phyloP scores from a whole-genome alignment of 108 stramenopile genomes.

The Cafeteria roenbergensis region DNA sequence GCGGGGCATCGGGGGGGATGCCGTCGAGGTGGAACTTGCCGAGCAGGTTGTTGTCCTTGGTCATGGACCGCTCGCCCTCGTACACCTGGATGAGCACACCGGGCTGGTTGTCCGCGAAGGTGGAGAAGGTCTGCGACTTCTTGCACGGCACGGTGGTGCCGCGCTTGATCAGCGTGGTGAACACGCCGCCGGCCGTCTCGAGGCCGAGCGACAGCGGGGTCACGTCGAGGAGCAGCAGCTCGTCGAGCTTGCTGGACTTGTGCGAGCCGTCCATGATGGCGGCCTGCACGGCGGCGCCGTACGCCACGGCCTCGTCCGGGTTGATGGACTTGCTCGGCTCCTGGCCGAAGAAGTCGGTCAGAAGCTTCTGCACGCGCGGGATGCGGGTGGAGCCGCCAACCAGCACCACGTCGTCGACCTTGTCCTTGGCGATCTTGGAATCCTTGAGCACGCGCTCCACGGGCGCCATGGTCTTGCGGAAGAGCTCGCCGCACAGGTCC shows the following conservation, averaged over 20 bases:
- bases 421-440: slow-evolving; percentile 41
- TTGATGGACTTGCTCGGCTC: slow-evolving; percentile 84
- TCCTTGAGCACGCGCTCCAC: slow-evolving; percentile 58
- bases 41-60: slow-evolving; percentile 71
- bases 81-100: slow-evolving; percentile 66
- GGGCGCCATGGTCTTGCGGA: slow-evolving; percentile 56
- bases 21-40: slow-evolving; percentile 73
- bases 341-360: slow-evolving; percentile 72
- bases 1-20: slow-evolving; percentile 6
- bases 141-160: slow-evolving; percentile 77
- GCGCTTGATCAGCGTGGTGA: slow-evolving; percentile 83
- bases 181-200: slow-evolving; percentile 86
- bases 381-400: slow-evolving; percentile 90
- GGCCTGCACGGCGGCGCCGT: slow-evolving; percentile 60
- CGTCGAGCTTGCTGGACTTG: slow-evolving; percentile 47
- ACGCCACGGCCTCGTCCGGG: slow-evolving; percentile 63
- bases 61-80: slow-evolving; percentile 63
- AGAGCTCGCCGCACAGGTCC: slow-evolving; percentile 54
- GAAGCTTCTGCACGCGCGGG: slow-evolving; percentile 44
- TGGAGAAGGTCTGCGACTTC: slow-evolving; percentile 55
- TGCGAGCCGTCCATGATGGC: slow-evolving; percentile 54
- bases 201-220: slow-evolving; percentile 92
- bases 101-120: slow-evolving; percentile 59
- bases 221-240: slow-evolving; percentile 83
- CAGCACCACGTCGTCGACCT: slow-evolving; percentile 57